A percentile compares a stretch with the other conserved stretches of the same genome.
Conservation (phyloP, 2,329 filamentous ascomycete genomes). For the Penicillium italicum region DNA sequence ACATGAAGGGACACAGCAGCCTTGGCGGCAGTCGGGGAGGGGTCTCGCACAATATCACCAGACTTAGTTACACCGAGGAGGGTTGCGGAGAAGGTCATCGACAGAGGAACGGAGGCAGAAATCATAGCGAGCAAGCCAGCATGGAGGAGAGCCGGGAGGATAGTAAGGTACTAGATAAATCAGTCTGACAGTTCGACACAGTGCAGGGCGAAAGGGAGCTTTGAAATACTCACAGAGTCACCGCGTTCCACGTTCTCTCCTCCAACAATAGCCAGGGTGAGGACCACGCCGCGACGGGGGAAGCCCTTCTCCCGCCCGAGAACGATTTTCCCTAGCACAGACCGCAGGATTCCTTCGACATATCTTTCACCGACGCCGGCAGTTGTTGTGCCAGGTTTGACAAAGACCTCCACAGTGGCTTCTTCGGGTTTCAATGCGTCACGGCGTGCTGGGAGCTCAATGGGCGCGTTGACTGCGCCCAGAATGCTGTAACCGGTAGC, state of each 20-base stretch:
- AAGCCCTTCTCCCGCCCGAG: constrained; percentile 43
- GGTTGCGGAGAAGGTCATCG: constrained; percentile 64
- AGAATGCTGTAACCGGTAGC: constrained; percentile 70
- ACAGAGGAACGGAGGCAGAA: constrained; percentile 76
- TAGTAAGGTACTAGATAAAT: constrained; percentile 63
- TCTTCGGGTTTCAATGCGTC: constrained; percentile 85
- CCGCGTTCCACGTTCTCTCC: constrained; percentile 36
- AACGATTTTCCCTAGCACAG: constrained; percentile 39
- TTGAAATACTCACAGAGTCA: constrained; percentile 34
- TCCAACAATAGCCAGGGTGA: constrained; percentile 42
- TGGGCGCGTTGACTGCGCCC: constrained; percentile 84
- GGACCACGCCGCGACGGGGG: constrained; percentile 41
- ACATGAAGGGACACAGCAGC: constrained; percentile 71
- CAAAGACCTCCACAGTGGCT: constrained; percentile 81
- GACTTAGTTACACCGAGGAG: constrained; percentile 56
- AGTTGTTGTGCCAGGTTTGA: constrained; percentile 79
- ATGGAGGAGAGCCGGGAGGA: constrained; percentile 80
- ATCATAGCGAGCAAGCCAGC: constrained; percentile 73
- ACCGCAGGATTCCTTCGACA: constrained; percentile 59
- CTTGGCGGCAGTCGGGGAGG: constrained; percentile 60
- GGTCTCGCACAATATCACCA: constrained; percentile 53
- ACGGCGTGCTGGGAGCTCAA: constrained; percentile 75
- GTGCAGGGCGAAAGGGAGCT: neutral
- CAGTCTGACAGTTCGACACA: constrained; percentile 6
- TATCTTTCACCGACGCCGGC: constrained; percentile 81